Evolutionary conservation across 441 rosid genomes (phyloP).

Genomic region (Gossypium schwendimanii): DNA sequence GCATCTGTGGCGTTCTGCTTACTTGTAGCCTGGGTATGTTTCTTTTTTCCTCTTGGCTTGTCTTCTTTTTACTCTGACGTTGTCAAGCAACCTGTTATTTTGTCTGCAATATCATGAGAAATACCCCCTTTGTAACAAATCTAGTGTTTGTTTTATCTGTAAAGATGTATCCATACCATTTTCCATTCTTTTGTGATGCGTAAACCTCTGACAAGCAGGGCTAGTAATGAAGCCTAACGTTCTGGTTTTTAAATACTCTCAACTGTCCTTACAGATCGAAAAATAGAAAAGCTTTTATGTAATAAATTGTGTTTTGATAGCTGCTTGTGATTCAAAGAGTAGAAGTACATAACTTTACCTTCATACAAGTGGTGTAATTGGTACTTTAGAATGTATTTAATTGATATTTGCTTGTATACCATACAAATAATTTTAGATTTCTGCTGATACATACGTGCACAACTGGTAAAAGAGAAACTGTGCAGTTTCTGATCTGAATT

Average conservation of each 20-base stretch:
- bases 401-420: background rate
- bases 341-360: background rate
- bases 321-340: background rate
- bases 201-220: background rate
- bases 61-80: background rate
- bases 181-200: background rate
- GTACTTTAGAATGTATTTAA: background rate
- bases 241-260: background rate
- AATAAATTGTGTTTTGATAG: background rate
- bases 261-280: background rate
- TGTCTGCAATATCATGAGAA: background rate
- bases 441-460: background rate
- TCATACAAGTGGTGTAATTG: background rate
- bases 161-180: background rate
- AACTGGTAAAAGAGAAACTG: background rate
- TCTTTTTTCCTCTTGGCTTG: slow-evolving; percentile 19
- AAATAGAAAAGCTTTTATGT: background rate
- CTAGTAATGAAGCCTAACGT: background rate
- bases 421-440: background rate
- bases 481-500: background rate
- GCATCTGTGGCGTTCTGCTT: slow-evolving; percentile 96
- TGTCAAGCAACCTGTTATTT: slow-evolving; percentile 1
- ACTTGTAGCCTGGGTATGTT: slow-evolving; percentile 92
- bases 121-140: background rate
- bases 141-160: background rate